phyloP scores from a whole-genome alignment of 306 rosid species.

The Hippophae tibetana region DNA sequence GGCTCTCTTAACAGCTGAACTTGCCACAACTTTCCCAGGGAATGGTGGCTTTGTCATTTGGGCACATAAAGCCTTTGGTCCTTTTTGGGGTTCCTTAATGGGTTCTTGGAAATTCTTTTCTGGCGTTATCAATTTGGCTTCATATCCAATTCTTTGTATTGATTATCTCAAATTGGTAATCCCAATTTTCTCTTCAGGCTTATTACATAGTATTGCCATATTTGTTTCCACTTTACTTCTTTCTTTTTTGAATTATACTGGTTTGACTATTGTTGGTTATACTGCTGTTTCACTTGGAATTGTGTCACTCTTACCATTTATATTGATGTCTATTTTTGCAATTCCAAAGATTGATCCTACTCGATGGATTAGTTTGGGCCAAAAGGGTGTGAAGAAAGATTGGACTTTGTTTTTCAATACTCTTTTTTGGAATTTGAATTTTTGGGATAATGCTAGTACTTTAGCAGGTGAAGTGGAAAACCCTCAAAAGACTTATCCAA shows the following conservation, averaged over 20 bases:
- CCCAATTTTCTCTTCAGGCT: slow-evolving; percentile 30
- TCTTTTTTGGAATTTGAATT: slow-evolving; percentile 52
- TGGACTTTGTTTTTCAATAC: slow-evolving; percentile 48
- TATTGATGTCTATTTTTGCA: slow-evolving; percentile 28
- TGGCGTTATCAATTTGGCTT: slow-evolving; percentile 34
- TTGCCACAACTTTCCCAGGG: slow-evolving; percentile 1
- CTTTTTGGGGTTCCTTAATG: slow-evolving; percentile 3
- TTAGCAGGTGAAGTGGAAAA: slow-evolving; percentile 48
- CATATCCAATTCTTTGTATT: slow-evolving; percentile 35
- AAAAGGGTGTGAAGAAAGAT: slow-evolving; percentile 31
- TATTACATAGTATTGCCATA: slow-evolving; percentile 18
- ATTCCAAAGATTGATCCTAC: slow-evolving; percentile 36
- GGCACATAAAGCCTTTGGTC: neutral
- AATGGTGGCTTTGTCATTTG: slow-evolving; percentile 3
- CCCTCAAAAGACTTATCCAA: slow-evolving; percentile 42
- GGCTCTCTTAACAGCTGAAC: slow-evolving; percentile 2
- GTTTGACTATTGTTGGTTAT: slow-evolving; percentile 33
- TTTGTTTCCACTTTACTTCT: slow-evolving; percentile 26
- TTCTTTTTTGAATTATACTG: slow-evolving; percentile 32
- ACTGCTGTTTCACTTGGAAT: slow-evolving; percentile 26
- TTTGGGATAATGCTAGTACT: slow-evolving; percentile 54
- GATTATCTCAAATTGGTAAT: slow-evolving; percentile 31
- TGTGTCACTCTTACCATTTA: slow-evolving; percentile 32
- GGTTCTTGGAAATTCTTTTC: slow-evolving; percentile 28
- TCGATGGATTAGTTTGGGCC: slow-evolving; percentile 43